Conservation (phyloP, 2,329 filamentous ascomycete genomes). For the Periconia sp. region DNA sequence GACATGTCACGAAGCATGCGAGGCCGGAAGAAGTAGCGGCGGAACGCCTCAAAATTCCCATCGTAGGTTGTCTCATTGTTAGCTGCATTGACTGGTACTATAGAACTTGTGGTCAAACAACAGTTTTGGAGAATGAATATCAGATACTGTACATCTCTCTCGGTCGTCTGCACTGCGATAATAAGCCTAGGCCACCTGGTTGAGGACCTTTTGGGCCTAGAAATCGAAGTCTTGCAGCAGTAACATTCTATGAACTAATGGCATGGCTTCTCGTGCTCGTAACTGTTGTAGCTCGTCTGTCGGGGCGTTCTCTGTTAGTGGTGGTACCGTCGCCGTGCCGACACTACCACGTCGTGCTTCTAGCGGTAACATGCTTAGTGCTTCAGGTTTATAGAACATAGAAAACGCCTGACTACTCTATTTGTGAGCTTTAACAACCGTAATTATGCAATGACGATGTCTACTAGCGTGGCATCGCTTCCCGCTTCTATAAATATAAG, state of each 20-base stretch:
- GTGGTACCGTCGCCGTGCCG: not conserved
- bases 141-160: not conserved
- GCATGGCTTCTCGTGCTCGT: not conserved
- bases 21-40: slow-evolving; percentile 1
- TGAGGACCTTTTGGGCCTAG: not conserved
- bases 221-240: not conserved
- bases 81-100: not conserved
- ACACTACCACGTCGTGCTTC: not conserved
- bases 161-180: slow-evolving; percentile 1
- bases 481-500: not conserved
- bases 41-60: not conserved
- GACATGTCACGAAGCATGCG: slow-evolving; percentile 1
- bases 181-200: not conserved
- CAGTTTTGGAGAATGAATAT: not conserved
- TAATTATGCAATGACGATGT: not conserved
- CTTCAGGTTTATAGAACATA: not conserved
- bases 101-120: not conserved
- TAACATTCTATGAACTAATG: not conserved
- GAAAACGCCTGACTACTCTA: not conserved
- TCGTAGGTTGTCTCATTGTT: slow-evolving; percentile 1
- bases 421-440: not conserved
- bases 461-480: not conserved
- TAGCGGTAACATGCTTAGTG: not conserved
- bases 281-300: not conserved
- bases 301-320: not conserved